phyloP scores from a whole-genome alignment of 129 eudicot species.

The Artemisia argyi region DNA sequence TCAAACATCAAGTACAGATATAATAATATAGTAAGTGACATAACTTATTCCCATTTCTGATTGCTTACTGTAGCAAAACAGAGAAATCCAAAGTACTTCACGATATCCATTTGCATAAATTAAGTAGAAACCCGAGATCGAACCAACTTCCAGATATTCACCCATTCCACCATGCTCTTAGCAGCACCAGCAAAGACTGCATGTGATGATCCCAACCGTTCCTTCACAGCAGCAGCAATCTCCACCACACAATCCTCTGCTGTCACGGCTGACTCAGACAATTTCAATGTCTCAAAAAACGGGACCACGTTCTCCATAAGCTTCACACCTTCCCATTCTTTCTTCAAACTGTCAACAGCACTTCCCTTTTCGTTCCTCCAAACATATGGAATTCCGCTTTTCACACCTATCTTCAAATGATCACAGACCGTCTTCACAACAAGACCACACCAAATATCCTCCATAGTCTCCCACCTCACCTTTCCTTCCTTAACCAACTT shows the following conservation, averaged over 20 bases:
- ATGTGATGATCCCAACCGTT: constrained; percentile 42
- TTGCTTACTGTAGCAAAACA: not conserved
- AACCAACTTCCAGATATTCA: constrained; percentile 76
- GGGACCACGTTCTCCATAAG: constrained; percentile 91
- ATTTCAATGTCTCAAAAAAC: constrained; percentile 63
- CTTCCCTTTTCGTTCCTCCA: constrained; percentile 90
- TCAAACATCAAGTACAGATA: constrained; percentile 3
- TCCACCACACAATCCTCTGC: constrained; percentile 81
- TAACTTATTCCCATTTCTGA: constrained; percentile 11
- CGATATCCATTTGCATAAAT: constrained; percentile 5
- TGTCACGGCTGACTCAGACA: constrained; percentile 57
- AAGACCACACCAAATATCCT: constrained; percentile 88
- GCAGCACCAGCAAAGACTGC: constrained; percentile 59
- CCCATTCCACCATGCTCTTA: constrained; percentile 79
- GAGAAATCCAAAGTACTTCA: constrained; percentile 7
- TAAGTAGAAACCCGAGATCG: constrained; percentile 30
- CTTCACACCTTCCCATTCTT: constrained; percentile 95
- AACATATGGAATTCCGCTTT: constrained; percentile 88
- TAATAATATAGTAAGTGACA: not conserved
- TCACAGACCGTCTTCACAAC: constrained; percentile 79
- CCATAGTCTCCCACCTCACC: constrained; percentile 89
- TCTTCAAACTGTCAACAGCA: constrained; percentile 82
- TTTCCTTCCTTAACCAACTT: constrained; percentile 78
- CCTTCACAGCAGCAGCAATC: constrained; percentile 75
- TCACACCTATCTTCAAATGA: constrained; percentile 79